Evolutionary conservation across 2,329 filamentous ascomycete species (phyloP), one percentile per base, ranked within the genome.

Genomic region (Colletotrichum destructivum): DNA sequence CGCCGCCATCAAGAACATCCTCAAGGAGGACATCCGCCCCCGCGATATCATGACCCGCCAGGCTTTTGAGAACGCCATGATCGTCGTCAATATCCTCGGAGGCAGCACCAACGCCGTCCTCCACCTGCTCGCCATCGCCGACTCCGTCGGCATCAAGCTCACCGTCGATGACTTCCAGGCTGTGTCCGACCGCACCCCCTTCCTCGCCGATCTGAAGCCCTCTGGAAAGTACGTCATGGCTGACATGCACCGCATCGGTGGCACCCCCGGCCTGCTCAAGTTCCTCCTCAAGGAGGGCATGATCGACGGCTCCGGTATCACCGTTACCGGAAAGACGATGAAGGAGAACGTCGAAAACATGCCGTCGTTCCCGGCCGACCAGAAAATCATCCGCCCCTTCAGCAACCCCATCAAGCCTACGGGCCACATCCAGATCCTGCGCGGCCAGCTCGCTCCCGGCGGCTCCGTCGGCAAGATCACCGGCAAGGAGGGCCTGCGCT

Each of bases 401-500:
- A 88, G 88, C 80, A 93, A 95, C 81, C 95, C 95, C 16, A 96
- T 98, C 86, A 98, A 98, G 84, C 78, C 88, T 0, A 95, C 93
- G 0, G 95, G 95, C 42, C 95, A 98, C 81, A 91, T 98, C 74
- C 94, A 97, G 85, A 97, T 98, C 75, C 88, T 98, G 40, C 91
- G 91, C 74, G 95, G 95, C 49, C 94, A 94, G 71, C 89, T 98
- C 47, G 94, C 95, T 0, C 95, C 95, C 2, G 92, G 92, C 12
- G 95, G 95, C 61, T 93, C 94, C 1, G 95, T 98, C 13, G 95
- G 94, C 73, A 98, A 98, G 84, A 98, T 98, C 81, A 98, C 95
- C 0, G 95, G 95, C 61, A 98, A 98, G 84, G 95, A 98, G 82
- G 95, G 95, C n/a, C 88, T 94, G 18, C 86, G 85, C 13, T 98